Evolutionary conservation across 2,329 filamentous ascomycete genomes (phyloP).

Genomic region (Exophiala sp.): DNA sequence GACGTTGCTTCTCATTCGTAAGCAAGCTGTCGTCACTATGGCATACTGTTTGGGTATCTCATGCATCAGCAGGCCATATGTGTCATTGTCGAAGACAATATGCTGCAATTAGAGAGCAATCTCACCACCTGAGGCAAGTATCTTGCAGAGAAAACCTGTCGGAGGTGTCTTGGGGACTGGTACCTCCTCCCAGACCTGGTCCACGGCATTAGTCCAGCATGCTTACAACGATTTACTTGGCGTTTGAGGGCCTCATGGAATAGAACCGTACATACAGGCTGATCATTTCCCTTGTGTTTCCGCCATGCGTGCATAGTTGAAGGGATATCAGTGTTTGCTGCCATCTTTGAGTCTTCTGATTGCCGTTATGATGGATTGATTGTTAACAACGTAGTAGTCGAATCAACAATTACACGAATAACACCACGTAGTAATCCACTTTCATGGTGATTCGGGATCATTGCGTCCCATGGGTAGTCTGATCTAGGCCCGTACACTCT

Average conservation of each 20-base stretch:
- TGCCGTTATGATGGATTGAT: too few relatives aligned
- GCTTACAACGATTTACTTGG: too few relatives aligned
- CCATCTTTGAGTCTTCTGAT: too few relatives aligned
- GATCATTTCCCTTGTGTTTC: slow-evolving; percentile 9
- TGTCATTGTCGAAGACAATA: background rate
- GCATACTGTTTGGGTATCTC: background rate
- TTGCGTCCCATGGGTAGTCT: too few relatives aligned
- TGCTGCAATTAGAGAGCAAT: background rate
- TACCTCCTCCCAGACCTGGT: slow-evolving; percentile 16
- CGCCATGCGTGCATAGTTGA: slow-evolving; percentile 12
- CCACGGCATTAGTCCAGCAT: too few relatives aligned
- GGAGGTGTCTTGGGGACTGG: slow-evolving; percentile 3
- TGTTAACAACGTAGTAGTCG: too few relatives aligned
- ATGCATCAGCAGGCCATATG: background rate
- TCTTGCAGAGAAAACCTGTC: slow-evolving; percentile 7
- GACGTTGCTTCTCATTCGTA: slow-evolving; percentile 10
- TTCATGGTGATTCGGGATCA: too few relatives aligned
- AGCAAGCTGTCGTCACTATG: slow-evolving; percentile 12
- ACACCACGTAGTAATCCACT: too few relatives aligned
- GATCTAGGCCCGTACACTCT: too few relatives aligned
- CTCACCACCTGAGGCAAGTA: slow-evolving; percentile 11
- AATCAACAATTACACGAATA: too few relatives aligned
- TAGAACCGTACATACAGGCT: slow-evolving; percentile 5
- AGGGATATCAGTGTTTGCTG: background rate
- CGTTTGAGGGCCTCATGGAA: background rate